Evolutionary conservation across 768 basidiomycete genomes (phyloP).

Genomic region (Inosperma sp.): DNA sequence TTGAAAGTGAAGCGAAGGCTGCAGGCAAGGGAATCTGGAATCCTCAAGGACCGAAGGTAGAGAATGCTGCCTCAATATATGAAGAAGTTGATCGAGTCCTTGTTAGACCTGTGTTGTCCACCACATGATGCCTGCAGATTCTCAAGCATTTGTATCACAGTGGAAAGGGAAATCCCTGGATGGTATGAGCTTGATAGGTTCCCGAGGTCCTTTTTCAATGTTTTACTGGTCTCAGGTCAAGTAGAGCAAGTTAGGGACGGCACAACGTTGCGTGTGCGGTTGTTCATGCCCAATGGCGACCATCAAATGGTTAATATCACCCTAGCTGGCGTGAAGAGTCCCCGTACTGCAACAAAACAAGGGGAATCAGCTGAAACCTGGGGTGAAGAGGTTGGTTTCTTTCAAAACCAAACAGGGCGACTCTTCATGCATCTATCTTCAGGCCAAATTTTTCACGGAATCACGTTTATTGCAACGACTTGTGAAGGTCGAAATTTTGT

Average conservation of each 20-base stretch:
- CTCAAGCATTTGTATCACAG: constrained; percentile 82
- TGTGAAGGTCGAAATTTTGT: constrained; percentile 74
- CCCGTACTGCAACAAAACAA: constrained; percentile 63
- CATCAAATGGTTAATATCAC: constrained; percentile 89
- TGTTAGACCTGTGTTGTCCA: constrained; percentile 65
- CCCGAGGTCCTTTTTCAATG: constrained; percentile 4
- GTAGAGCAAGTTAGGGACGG: constrained; percentile 95
- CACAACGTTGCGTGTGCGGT: constrained; percentile 80
- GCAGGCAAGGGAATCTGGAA: constrained; percentile 86
- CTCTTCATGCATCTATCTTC: constrained; percentile 15
- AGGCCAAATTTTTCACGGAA: constrained; percentile 96
- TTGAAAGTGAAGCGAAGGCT: constrained; percentile 71
- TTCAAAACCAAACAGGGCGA: constrained; percentile 6
- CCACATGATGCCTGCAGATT: constrained; percentile 86
- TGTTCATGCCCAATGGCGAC: constrained; percentile 81
- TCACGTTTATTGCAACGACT: constrained; percentile 75
- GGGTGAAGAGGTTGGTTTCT: constrained; percentile 75
- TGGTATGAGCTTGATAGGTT: constrained; percentile 41
- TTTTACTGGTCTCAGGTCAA: constrained; percentile 49
- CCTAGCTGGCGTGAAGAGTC: constrained; percentile 75
- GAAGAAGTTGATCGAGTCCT: constrained; percentile 10
- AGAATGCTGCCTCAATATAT: too few relatives aligned
- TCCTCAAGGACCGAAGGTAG: constrained; percentile 68
- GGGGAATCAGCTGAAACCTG: constrained; percentile 78
- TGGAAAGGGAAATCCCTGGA: constrained; percentile 91